Evolutionary conservation across 2,329 filamentous ascomycete species (phyloP), one percentile per base, ranked within the genome.

Genomic region (Penicillium sp.): DNA sequence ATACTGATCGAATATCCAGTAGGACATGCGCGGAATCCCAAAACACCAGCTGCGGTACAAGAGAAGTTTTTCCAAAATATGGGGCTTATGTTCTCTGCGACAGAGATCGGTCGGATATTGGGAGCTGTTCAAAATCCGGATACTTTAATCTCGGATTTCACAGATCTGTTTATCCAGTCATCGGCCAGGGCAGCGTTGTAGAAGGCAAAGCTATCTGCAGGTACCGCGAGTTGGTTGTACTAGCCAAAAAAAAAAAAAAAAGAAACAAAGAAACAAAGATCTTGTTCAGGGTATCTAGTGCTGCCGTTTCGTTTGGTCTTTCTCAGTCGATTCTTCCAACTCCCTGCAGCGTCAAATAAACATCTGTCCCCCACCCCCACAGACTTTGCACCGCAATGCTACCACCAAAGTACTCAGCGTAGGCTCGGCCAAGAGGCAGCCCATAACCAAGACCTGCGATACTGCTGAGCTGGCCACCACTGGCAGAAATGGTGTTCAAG

Each of bases 371-470:
- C 94, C 94, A 99, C 4, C 94, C 93, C 79, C 91, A 94, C 46
- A 97, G 76, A 72, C 91, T 97, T 81, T 99, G 93, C n/a, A 99
- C 87, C 5, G 87, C 87, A 57, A 99, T 94, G 3, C 92, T 92
- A 0, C 94, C 94, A 2, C 94, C 94, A 79, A 99, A 99, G 69
- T 97, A 99, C 78, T 99, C 93, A 0, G 94, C 94, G 70, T 99
- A 99, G 0, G 94, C 93, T 60, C 94, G 83, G 52, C 92, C 92
- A 23, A 99, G 76, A 1, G 94, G 94, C 61, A 99, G 72, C 0
- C 94, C 94, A 72, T 99, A 99, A 1, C 94, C 94, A 48, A 99
- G 76, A 0, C 94, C 94, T 0, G 94, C 94, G 58, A 99, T 95
- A 44, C 90, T 93, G 70, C 89, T 92, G 1, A 85, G 83, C 50